Percentiles rank a stretch among this genome's conserved stretches.
phyloP scores from a whole-genome alignment of 768 basidiomycete genomes.

The Trametes gibbosa region DNA sequence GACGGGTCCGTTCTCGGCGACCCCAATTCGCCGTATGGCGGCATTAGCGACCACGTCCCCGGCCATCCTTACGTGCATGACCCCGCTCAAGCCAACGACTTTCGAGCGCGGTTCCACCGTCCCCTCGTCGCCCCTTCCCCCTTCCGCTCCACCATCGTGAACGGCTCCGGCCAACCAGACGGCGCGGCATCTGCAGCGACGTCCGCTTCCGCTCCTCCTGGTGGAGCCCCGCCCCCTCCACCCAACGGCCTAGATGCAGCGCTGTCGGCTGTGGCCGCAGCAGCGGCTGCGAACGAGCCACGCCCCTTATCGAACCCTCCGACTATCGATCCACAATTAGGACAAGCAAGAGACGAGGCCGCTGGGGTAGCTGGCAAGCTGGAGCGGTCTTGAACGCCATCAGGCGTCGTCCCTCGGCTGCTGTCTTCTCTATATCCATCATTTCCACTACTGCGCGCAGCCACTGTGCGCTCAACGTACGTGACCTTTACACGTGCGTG shows the following conservation, averaged over 20 bases:
- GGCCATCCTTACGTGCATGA: constrained; percentile 31
- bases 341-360: constrained; percentile 35
- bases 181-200: constrained; percentile 3
- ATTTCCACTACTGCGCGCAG: too few relatives aligned
- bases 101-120: constrained; percentile 65
- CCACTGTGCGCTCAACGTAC: too few relatives aligned
- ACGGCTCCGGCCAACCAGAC: constrained; percentile 18
- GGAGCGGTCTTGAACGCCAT: constrained; percentile 21
- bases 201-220: constrained; percentile 16
- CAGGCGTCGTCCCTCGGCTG: neutral
- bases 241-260: constrained; percentile 9
- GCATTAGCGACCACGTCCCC: constrained; percentile 23
- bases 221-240: constrained; percentile 1
- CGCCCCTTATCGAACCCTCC: constrained; percentile 9
- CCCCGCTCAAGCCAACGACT: constrained; percentile 44
- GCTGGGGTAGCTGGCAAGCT: constrained; percentile 32
- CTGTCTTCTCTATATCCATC: neutral
- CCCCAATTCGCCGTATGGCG: constrained; percentile 21
- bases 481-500: neutral
- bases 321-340: constrained; percentile 32
- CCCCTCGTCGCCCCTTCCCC: constrained; percentile 59
- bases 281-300: constrained; percentile 2
- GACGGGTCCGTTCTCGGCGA: constrained; percentile 28
- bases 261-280: neutral
- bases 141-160: constrained; percentile 38